Conservation (phyloP, 352 stramenopile species). For the Pythium brassicae region DNA sequence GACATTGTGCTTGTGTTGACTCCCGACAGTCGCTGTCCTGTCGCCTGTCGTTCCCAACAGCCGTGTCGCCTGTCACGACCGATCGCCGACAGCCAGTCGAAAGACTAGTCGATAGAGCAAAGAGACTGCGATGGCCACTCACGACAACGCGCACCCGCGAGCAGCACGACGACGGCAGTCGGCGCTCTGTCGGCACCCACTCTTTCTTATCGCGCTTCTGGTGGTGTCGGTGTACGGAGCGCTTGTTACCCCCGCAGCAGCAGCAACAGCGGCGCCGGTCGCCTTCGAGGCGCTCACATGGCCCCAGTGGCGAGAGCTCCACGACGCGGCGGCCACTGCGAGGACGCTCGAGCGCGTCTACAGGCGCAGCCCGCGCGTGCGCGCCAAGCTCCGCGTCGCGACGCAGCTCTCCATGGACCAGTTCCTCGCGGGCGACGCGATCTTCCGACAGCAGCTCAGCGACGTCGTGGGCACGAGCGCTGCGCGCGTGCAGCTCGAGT, state of each 20-base stretch:
- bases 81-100: too few species aligned
- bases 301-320: slow-evolving; percentile 5
- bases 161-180: too few species aligned
- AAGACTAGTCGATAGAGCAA: too few species aligned
- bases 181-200: too few species aligned
- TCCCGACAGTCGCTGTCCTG: too few species aligned
- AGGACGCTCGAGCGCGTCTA: slow-evolving; percentile 19
- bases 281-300: slow-evolving; percentile 8
- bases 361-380: slow-evolving; percentile 16
- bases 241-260: neutral
- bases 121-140: too few species aligned
- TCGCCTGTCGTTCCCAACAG: too few species aligned
- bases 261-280: neutral
- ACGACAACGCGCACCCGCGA: too few species aligned
- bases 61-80: too few species aligned
- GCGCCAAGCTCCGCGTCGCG: slow-evolving; percentile 22
- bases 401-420: slow-evolving; percentile 21
- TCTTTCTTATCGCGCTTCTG: too few species aligned
- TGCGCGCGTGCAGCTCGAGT: slow-evolving; percentile 21
- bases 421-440: slow-evolving; percentile 18
- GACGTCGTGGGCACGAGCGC: slow-evolving; percentile 14
- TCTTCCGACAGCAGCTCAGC: slow-evolving; percentile 22
- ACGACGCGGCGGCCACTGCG: neutral
- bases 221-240: too few species aligned
- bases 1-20: too few species aligned